Evolutionary conservation across 2,329 filamentous ascomycete species (phyloP), one percentile per base, ranked within the genome.

Genomic region (Cytospora paraplurivora): DNA sequence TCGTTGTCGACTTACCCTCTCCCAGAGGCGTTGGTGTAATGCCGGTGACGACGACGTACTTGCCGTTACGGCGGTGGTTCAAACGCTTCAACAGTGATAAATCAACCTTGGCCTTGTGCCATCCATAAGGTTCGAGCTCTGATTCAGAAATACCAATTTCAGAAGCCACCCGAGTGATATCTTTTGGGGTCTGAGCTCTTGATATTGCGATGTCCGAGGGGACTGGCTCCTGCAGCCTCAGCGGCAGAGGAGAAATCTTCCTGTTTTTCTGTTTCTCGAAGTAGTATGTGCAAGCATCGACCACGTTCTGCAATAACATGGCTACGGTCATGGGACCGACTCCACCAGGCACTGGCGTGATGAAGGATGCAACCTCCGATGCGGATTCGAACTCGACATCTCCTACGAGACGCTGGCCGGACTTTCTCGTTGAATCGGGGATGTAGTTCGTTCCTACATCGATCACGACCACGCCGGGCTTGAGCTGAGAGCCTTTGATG

Each of bases 261-360:
- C 95, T 86, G 67, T 88, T 82, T 78, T 92, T 96, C 75, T 96
- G 90, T 66, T 86, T 85, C 68, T 95, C 91, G 68, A 95, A 95
- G 73, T 92, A 93, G 63, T 85, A 80, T 56, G 88, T 89, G 41
- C 95, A 90, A 38, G 94, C 89, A 70, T 94, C 90, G 62, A 98
- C 90, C 10, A 98, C 93, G 73, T 99, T 99, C 77, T 96, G 91
- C 71, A 99, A 81, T 55, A 99, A 83, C 95, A 99, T 99, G 65
- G 95, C 95, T 67, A 99, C 93, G 3, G 95, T 99, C 95, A 99
- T 99, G 57, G 95, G 95, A 0, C 95, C 95, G 64, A 99, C 95
- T 76, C 95, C 95, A 63, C 95, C 95, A 1, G 95, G 95, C 2
- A 99, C 95, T 1, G 95, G 95, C 2, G 95, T 99, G 72, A 99